Evolutionary conservation across 2,329 filamentous ascomycete species (phyloP).

Genomic region (Cordyceps javanica): DNA sequence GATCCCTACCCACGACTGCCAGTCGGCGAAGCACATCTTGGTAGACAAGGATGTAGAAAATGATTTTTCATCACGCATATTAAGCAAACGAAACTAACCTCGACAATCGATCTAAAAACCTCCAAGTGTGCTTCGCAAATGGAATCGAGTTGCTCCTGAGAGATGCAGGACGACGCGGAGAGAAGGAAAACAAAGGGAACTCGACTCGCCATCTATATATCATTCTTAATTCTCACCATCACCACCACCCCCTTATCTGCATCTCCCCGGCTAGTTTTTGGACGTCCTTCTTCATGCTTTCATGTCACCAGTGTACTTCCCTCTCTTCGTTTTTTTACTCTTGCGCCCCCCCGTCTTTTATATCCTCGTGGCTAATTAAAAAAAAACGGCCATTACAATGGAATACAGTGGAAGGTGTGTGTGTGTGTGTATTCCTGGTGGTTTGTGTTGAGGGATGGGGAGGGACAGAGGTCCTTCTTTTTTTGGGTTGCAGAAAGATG

Average conservation of each 20-base stretch:
- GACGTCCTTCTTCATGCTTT: background rate
- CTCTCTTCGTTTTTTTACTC: background rate
- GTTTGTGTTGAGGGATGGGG: background rate
- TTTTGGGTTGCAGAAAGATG: background rate
- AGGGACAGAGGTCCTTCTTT: background rate
- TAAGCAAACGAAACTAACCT: background rate
- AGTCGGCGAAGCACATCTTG: background rate
- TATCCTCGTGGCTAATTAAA: background rate
- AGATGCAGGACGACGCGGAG: background rate
- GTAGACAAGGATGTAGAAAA: background rate
- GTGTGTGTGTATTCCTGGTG: background rate
- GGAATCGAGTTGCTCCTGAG: background rate
- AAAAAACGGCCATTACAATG: too few species aligned
- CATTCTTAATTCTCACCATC: slow-evolving; percentile 7
- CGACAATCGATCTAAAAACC: background rate
- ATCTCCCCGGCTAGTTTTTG: background rate
- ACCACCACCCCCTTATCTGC: background rate
- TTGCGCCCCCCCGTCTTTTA: background rate
- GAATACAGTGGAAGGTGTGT: too few species aligned
- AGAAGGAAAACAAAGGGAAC: background rate
- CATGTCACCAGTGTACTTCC: background rate
- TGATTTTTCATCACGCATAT: background rate
- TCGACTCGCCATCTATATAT: slow-evolving; percentile 7
- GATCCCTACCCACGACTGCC: background rate
- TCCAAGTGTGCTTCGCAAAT: background rate